Conservation (phyloP, 169 alveolate genomes). For the Cryptosporidium felis region DNA sequence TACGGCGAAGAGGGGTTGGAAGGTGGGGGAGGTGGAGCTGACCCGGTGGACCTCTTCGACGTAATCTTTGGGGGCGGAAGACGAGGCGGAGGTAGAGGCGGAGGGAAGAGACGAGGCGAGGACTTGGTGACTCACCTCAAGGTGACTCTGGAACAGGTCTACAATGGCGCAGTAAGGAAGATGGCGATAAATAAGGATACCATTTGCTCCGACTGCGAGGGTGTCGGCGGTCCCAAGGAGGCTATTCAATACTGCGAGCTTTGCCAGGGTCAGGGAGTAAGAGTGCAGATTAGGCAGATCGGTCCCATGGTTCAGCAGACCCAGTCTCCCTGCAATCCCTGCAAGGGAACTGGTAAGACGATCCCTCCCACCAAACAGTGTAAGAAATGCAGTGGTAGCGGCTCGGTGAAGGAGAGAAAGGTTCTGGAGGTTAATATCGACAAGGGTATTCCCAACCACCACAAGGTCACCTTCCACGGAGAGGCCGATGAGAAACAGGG, state of each 20-base stretch:
- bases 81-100: conserved; percentile 81
- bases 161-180: conserved; percentile 93
- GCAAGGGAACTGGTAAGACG: conserved; percentile 91
- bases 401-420: conserved; percentile 88
- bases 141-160: conserved; percentile 95
- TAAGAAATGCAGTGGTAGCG: conserved; percentile 89
- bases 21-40: conserved; percentile 89
- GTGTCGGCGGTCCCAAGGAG: conserved; percentile 95
- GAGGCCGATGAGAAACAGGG: conserved; percentile 97
- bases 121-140: conserved; percentile 88
- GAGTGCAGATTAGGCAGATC: conserved; percentile 86
- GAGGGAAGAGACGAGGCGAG: conserved; percentile 89
- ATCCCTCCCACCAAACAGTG: conserved; percentile 89
- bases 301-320: conserved; percentile 93
- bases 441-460: conserved; percentile 95
- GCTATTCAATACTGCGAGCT: conserved; percentile 89
- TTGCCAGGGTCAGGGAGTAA: conserved; percentile 94
- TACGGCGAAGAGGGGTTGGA: conserved; percentile 97
- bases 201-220: conserved; percentile 94
- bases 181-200: conserved; percentile 92
- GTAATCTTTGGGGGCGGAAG: conserved; percentile 95
- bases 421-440: conserved; percentile 92
- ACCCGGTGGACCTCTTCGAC: conserved; percentile 88
- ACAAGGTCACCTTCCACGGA: conserved; percentile 90
- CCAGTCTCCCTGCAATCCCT: conserved; percentile 88